Conservation (phyloP, 2,329 filamentous ascomycete species). For the Cladosporium sp. region DNA sequence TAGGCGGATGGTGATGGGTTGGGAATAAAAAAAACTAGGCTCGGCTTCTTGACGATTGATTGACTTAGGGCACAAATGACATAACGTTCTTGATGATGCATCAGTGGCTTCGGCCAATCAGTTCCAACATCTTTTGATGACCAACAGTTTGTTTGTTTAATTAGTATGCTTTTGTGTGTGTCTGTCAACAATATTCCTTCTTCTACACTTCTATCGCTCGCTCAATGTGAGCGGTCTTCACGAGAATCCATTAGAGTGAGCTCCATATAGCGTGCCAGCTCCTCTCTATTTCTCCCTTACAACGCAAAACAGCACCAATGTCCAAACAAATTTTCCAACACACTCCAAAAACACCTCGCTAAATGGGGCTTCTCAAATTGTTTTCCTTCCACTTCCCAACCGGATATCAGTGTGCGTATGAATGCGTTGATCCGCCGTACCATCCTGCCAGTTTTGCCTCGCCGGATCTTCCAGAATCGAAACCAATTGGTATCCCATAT, state of each 20-base stretch:
- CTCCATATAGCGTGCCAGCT: neutral
- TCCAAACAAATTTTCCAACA: neutral
- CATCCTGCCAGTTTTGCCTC: neutral
- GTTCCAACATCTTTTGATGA: neutral
- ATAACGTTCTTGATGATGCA: neutral
- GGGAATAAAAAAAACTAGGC: neutral
- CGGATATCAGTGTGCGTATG: neutral
- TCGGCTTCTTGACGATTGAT: neutral
- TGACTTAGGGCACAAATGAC: neutral
- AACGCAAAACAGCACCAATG: neutral
- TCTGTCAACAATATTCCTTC: neutral
- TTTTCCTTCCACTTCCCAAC: neutral
- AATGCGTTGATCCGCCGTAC: neutral
- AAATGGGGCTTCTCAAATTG: neutral
- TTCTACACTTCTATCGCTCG: neutral
- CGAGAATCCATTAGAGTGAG: neutral
- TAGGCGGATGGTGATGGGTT: constrained; percentile 45
- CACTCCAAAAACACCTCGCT: constrained; percentile 12
- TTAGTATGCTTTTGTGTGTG: neutral
- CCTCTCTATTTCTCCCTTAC: neutral
- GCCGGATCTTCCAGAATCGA: neutral
- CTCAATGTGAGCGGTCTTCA: neutral
- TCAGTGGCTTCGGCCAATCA: neutral
- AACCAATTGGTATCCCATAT: neutral
- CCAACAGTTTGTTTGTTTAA: neutral